A percentile compares a stretch with the other conserved stretches of the same genome.
phyloP scores from a whole-genome alignment of 148 eudicot genomes.

The Rhododendron simsii region DNA sequence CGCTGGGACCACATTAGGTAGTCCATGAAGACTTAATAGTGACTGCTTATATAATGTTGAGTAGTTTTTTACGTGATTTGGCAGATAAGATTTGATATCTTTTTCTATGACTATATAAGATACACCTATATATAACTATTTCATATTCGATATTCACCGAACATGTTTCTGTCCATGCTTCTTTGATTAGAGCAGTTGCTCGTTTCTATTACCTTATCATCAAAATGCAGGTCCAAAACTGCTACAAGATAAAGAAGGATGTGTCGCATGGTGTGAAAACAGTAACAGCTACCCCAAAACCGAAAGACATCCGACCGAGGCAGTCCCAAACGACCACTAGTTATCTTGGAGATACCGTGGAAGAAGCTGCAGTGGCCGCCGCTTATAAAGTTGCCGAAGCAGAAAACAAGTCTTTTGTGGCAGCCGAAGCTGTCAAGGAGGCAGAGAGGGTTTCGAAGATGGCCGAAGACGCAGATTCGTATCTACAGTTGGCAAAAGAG shows the following conservation, averaged over 20 bases:
- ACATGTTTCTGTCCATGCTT: not conserved
- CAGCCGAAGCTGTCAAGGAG: slow-evolving; percentile 72
- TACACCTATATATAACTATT: not conserved
- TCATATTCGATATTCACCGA: not conserved
- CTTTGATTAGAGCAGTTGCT: not conserved
- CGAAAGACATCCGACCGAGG: slow-evolving; percentile 36
- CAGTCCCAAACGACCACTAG: slow-evolving; percentile 24
- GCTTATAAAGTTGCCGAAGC: slow-evolving; percentile 76
- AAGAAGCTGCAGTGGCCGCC: slow-evolving; percentile 58
- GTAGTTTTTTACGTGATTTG: too few species aligned
- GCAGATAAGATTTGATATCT: too few species aligned
- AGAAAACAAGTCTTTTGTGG: slow-evolving; percentile 54
- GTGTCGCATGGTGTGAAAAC: slow-evolving; percentile 22
- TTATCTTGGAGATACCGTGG: slow-evolving; percentile 44
- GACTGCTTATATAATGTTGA: too few species aligned
- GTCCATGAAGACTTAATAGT: too few species aligned
- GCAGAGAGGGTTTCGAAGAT: slow-evolving; percentile 59
- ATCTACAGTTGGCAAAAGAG: slow-evolving; percentile 54
- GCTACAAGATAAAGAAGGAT: slow-evolving; percentile 44
- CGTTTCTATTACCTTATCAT: not conserved
- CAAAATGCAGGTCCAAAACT: slow-evolving; percentile 52
- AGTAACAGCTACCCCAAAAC: slow-evolving; percentile 19
- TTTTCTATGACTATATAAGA: too few species aligned
- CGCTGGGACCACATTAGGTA: not conserved
- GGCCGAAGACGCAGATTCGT: slow-evolving; percentile 63